Evolutionary conservation across 768 basidiomycete species (phyloP), one percentile per base, ranked within the genome.

Genomic region (Mycena olivaceomarginata): DNA sequence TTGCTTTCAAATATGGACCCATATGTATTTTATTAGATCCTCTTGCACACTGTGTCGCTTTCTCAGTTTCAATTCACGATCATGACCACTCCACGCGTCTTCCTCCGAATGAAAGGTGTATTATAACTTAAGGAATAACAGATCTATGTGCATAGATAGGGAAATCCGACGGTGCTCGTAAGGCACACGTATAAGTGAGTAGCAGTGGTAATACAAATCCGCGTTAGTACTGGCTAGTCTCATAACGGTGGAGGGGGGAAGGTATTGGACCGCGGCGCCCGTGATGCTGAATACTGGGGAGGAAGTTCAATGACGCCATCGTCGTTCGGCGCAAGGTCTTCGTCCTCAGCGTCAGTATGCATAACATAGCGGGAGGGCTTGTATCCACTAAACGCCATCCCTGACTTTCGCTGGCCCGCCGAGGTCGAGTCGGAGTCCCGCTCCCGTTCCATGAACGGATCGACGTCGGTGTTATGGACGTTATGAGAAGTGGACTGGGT

Each of bases 301-400:
- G 95, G 95, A n/a, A 95, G 88, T 84, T 96, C 95, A 8, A 95
- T 88, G 25, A 94, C 85, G 8, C 89, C 94, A 20, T 90, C 84
- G 37, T 86, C 89, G 68, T 87, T 86, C 25, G 85, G 83, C 53
- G 84, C 85, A 9, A 90, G 86, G 12, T 85, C 51, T 15, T 81
- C 84, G 80, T 95, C 94, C 69, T 94, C 94, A 10, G 89, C 90
- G 81, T 95, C 95, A 4, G 92, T 93, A 78, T 95, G 94, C 8
- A 95, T 78, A 72, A 95, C 88, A 82, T 91, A 93, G 63, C 93
- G 90, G 25, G 93, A 85, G 5, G 89, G 85, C 60, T 83, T 87
- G 79, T 91, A 88, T 16, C 77, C 70, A 8, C 87, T 79, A 40
- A 83, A 72, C 22, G 91, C 91, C 88, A 90, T 88, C 2, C 87